These are phyloP conservation scores for Nigrograna mackinnonii DNA, from an alignment of 2,329 filamentous ascomycete genomes.

Conservation along the genomic window DNA sequence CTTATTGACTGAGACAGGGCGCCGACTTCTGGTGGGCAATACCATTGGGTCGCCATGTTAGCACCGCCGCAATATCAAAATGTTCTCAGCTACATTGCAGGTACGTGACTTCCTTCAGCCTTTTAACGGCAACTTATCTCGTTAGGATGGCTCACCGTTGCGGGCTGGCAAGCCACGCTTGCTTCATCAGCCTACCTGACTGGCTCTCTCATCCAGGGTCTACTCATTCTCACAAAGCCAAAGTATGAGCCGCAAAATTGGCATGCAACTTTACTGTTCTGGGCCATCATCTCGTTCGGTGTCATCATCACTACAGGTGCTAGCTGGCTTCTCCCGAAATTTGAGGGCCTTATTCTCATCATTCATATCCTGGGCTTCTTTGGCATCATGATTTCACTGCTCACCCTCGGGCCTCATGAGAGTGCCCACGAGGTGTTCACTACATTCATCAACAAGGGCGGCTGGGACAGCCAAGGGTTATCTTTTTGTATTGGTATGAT, in stretches of 20 bases:
- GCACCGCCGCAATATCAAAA: constrained; percentile 36
- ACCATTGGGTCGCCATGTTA: constrained; percentile 36
- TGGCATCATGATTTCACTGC: constrained; percentile 42
- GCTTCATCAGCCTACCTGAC: constrained; percentile 16
- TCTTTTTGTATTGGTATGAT: neutral
- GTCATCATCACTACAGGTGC: constrained; percentile 45
- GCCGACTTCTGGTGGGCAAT: constrained; percentile 28
- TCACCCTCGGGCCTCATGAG: constrained; percentile 21
- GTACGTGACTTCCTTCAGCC: neutral
- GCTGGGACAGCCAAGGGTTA: neutral
- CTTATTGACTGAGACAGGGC: no score
- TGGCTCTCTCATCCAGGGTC: constrained; percentile 7
- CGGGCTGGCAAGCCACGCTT: constrained; percentile 36
- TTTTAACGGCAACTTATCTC: neutral
- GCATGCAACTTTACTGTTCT: constrained; percentile 51
- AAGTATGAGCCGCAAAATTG: constrained; percentile 39
- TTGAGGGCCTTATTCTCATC: constrained; percentile 48
- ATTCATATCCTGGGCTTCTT: constrained; percentile 53
- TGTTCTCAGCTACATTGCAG: constrained; percentile 39
- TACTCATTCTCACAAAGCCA: constrained; percentile 30
- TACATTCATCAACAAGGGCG: neutral
- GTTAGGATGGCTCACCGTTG: constrained; percentile 37
- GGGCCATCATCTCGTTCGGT: constrained; percentile 38
- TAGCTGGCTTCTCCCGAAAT: constrained; percentile 44
- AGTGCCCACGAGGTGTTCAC: constrained; percentile 19